Conservation (phyloP, 345 rosid species). For the Populus ilicifolia region DNA sequence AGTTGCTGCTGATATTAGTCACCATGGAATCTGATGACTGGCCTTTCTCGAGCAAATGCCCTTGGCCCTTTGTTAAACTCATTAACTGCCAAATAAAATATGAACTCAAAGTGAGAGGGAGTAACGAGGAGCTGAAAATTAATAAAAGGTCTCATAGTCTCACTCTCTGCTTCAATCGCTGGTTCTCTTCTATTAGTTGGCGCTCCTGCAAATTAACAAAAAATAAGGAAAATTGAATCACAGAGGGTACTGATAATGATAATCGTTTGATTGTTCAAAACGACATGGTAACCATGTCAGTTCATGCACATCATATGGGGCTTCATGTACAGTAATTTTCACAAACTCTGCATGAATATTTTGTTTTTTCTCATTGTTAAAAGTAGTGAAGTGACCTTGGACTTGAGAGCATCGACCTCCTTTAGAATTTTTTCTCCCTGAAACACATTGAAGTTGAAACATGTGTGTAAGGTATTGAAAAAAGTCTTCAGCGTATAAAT, state of each 20-base stretch:
- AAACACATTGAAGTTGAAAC: background rate
- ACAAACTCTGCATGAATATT: no score
- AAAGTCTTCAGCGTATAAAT: background rate
- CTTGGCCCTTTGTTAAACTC: background rate
- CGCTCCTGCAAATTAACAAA: slow-evolving; percentile 22
- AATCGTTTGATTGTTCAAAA: no score
- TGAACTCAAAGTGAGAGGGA: background rate
- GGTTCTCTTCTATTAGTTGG: slow-evolving; percentile 26
- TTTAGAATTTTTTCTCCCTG: slow-evolving; percentile 25
- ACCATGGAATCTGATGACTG: background rate
- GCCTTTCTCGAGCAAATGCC: background rate
- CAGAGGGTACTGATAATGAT: background rate
- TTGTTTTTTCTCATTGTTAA: no score
- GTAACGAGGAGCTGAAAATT: background rate
- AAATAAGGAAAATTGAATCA: background rate
- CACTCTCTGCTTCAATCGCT: slow-evolving; percentile 27
- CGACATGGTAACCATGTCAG: no score
- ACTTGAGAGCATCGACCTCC: slow-evolving; percentile 24
- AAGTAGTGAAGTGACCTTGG: slow-evolving; percentile 20
- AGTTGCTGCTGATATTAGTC: background rate
- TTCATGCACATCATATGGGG: no score
- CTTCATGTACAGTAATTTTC: no score
- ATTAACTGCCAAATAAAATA: background rate
- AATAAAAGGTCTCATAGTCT: background rate
- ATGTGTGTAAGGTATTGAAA: background rate